phyloP scores from a whole-genome alignment of 352 stramenopile genomes.

The Aphanomyces stellatus region DNA sequence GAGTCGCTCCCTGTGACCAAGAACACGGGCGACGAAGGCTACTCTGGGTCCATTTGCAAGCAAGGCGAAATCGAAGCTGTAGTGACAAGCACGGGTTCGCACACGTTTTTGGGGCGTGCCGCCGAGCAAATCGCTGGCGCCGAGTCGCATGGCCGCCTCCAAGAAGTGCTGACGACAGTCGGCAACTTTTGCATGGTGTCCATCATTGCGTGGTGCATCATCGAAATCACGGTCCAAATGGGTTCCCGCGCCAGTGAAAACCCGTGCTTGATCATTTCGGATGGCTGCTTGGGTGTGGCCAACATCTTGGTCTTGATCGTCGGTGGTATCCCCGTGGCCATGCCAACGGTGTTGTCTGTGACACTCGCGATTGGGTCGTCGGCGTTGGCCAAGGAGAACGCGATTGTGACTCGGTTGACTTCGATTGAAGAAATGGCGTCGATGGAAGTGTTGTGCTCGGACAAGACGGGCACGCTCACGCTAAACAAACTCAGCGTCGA shows the following conservation, averaged over 20 bases:
- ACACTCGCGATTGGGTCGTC: conserved; percentile 85
- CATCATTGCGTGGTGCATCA: conserved; percentile 37
- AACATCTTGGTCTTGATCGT: conserved; percentile 55
- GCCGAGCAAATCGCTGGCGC: conserved; percentile 49
- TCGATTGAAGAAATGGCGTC: conserved; percentile 85
- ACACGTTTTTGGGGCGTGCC: conserved; percentile 48
- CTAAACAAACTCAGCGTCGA: conserved; percentile 87
- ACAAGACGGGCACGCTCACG: conserved; percentile 91
- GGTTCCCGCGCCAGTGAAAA: conserved; percentile 29
- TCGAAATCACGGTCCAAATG: conserved; percentile 46
- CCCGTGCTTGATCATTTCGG: conserved; percentile 45
- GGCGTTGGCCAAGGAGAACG: conserved; percentile 65
- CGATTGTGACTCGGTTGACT: conserved; percentile 84
- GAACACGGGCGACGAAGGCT: conserved; percentile 24
- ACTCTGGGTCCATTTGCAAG: conserved; percentile 36
- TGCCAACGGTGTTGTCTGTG: conserved; percentile 73
- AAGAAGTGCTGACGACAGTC: conserved; percentile 33
- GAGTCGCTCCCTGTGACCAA: conserved; percentile 35
- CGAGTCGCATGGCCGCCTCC: conserved; percentile 39
- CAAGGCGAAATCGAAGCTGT: conserved; percentile 35
- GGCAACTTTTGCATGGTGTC: conserved; percentile 39
- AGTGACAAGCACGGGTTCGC: conserved; percentile 36
- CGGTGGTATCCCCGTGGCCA: conserved; percentile 85
- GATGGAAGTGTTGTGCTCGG: conserved; percentile 85
- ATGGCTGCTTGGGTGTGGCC: conserved; percentile 13